These are phyloP conservation scores for Plantago ovata DNA, from an alignment of 257 asterid species.

Conservation along the genomic window DNA sequence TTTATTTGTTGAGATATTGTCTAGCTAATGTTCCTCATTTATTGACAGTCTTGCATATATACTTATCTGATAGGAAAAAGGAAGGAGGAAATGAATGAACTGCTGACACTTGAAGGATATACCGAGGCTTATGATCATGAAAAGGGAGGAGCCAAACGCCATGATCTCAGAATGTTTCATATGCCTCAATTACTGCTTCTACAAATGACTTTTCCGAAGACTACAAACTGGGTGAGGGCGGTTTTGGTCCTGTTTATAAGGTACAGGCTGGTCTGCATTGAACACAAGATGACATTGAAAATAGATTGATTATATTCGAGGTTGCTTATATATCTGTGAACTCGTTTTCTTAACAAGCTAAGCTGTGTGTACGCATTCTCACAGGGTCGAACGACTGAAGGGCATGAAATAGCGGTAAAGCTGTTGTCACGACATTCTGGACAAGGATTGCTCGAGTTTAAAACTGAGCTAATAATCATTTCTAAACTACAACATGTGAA, in stretches of 20 bases:
- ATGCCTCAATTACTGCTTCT: constrained; percentile 37
- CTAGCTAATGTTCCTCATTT: background rate
- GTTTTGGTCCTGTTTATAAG: too few species aligned
- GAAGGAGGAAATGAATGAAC: constrained; percentile 25
- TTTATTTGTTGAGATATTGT: background rate
- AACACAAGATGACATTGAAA: background rate
- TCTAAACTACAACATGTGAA: constrained; percentile 60
- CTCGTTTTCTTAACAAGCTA: too few species aligned
- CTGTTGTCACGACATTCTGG: constrained; percentile 46
- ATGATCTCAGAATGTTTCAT: constrained; percentile 39
- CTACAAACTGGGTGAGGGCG: constrained; percentile 57
- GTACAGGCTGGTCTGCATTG: background rate
- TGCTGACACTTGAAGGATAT: constrained; percentile 35
- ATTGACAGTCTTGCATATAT: constrained; percentile 2
- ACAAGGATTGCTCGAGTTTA: too few species aligned
- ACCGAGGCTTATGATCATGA: constrained; percentile 21
- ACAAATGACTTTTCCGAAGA: constrained; percentile 40
- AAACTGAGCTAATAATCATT: constrained; percentile 50
- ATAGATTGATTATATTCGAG: too few species aligned
- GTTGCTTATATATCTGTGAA: too few species aligned
- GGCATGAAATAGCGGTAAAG: constrained; percentile 54
- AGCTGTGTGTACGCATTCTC: too few species aligned
- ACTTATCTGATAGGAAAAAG: too few species aligned
- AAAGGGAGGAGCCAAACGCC: constrained; percentile 30
- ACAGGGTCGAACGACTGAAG: constrained; percentile 46